Evolutionary conservation across 805 yeast genomes (phyloP).

Genomic region (Barnettozyma botsteinii): DNA sequence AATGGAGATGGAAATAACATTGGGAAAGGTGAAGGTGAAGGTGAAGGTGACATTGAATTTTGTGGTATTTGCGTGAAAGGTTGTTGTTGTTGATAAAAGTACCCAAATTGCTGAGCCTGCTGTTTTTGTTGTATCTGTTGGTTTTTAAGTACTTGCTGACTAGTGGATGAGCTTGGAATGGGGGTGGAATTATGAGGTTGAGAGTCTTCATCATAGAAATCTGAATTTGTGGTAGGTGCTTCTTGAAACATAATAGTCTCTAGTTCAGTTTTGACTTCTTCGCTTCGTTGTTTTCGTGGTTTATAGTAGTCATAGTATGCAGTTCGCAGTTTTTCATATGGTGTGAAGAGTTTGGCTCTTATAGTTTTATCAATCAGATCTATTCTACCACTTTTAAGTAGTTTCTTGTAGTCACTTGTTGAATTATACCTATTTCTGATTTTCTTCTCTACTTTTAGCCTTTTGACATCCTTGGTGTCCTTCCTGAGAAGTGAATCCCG

Average conservation of each 20-base stretch:
- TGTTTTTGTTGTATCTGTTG: not conserved
- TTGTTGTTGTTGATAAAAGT: not conserved
- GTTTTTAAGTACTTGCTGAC: too few relatives aligned
- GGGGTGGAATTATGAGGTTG: too few relatives aligned
- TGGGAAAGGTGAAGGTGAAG: not conserved
- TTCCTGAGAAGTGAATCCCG: conserved; percentile 13
- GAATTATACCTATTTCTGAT: conserved; percentile 15
- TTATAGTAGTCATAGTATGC: conserved; percentile 19
- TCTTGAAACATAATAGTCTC: not conserved
- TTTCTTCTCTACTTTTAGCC: conserved; percentile 19
- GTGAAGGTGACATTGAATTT: not conserved
- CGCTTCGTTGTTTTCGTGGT: conserved; percentile 20
- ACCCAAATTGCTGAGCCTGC: not conserved
- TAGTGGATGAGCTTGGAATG: too few relatives aligned
- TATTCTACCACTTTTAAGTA: conserved; percentile 21
- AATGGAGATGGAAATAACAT: not conserved
- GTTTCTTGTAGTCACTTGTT: conserved; percentile 20
- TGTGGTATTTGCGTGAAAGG: not conserved
- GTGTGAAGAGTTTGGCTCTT: conserved; percentile 14
- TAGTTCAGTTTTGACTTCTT: not conserved
- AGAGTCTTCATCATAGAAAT: conserved; percentile 11
- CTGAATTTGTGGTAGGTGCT: conserved; percentile 2
- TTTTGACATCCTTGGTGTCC: conserved; percentile 6
- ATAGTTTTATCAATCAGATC: conserved; percentile 20
- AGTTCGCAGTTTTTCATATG: conserved; percentile 10